These are phyloP conservation scores for Serendipita sp. DNA, from an alignment of 768 basidiomycete genomes.

Conservation along the genomic window DNA sequence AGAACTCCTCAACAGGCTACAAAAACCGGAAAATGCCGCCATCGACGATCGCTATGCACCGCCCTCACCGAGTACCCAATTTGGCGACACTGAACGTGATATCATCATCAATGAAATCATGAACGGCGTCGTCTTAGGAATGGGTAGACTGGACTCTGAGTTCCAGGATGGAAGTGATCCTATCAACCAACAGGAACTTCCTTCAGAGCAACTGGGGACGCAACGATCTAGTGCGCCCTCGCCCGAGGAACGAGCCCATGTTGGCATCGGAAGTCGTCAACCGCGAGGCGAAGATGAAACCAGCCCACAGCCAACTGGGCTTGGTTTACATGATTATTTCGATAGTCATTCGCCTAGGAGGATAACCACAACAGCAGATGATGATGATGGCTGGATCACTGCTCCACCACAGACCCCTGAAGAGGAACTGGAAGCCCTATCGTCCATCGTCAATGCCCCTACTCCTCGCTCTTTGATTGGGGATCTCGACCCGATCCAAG, in stretches of 20 bases:
- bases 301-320: neutral
- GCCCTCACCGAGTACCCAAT: conserved; percentile 25
- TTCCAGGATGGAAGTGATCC: conserved; percentile 22
- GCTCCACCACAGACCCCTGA: conserved; percentile 7
- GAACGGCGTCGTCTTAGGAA: conserved; percentile 76
- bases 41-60: conserved; percentile 11
- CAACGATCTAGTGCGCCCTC: conserved; percentile 30
- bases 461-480: neutral
- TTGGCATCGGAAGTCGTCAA: conserved; percentile 14
- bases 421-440: neutral
- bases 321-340: neutral
- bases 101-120: conserved; percentile 71
- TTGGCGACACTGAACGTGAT: conserved; percentile 38
- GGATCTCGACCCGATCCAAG: neutral
- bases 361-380: neutral
- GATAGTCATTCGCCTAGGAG: neutral
- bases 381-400: conserved; percentile 3
- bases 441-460: neutral
- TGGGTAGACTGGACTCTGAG: conserved; percentile 53
- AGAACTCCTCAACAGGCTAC: conserved; percentile 55
- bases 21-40: conserved; percentile 32
- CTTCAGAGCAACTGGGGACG: conserved; percentile 14
- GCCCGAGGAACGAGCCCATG: conserved; percentile 15
- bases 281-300: conserved; percentile 7
- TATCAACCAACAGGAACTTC: conserved; percentile 13